Conservation (phyloP, 83 land plant species). For the Picea abies region DNA sequence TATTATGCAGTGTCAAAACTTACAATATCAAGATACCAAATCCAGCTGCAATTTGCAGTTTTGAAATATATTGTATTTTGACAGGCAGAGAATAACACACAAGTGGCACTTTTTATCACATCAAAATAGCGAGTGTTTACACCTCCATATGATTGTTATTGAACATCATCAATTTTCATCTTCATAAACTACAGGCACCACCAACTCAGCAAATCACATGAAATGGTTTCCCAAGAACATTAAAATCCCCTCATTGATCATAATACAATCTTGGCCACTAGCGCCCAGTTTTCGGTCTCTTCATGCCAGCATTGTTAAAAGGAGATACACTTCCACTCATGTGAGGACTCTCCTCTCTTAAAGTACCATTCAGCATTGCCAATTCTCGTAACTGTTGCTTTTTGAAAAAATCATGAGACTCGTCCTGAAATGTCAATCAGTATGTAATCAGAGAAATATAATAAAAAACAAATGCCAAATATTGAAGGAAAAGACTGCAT, state of each 20-base stretch:
- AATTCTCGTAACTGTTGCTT: slow-evolving; percentile 92
- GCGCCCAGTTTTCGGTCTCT: slow-evolving; percentile 87
- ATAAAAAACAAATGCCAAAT: background rate
- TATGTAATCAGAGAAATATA: background rate
- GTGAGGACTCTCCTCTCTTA: slow-evolving; percentile 81
- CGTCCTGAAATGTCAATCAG: slow-evolving; percentile 59
- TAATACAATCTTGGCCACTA: slow-evolving; percentile 25
- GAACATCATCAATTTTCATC: slow-evolving; percentile 8
- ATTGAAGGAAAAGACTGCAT: background rate
- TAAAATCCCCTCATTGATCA: background rate
- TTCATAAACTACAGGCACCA: slow-evolving; percentile 14
- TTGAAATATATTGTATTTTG: background rate
- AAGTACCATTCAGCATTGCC: slow-evolving; percentile 88
- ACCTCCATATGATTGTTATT: slow-evolving; percentile 3
- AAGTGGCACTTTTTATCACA: slow-evolving; percentile 11
- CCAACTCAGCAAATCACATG: slow-evolving; percentile 2
- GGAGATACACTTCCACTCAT: slow-evolving; percentile 91
- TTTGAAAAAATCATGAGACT: slow-evolving; percentile 83
- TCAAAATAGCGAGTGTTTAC: slow-evolving; percentile 2
- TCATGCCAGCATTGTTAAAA: slow-evolving; percentile 87
- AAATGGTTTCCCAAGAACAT: slow-evolving; percentile 7
- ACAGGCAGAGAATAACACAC: background rate
- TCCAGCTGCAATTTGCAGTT: slow-evolving; percentile 6
- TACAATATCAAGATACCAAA: too few species aligned
- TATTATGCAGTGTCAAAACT: too few species aligned